phyloP scores from a whole-genome alignment of 2,329 filamentous ascomycete species.

The Apiospora phragmitis region DNA sequence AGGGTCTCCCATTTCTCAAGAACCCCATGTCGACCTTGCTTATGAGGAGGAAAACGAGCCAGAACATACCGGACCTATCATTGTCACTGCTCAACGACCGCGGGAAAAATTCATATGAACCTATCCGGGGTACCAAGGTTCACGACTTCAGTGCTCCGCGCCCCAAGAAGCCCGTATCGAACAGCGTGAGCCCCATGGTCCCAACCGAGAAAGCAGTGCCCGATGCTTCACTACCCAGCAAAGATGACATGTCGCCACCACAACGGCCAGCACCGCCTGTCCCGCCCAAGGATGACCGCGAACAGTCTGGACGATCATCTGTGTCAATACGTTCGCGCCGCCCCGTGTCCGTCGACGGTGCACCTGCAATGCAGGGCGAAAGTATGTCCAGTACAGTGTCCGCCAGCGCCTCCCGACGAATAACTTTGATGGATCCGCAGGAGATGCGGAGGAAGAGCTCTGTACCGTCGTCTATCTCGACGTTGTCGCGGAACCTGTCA shows the following conservation, averaged over 20 bases:
- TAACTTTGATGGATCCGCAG: slow-evolving; percentile 7
- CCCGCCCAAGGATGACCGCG: slow-evolving; percentile 39
- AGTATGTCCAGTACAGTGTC: slow-evolving; percentile 15
- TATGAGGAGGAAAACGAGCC: slow-evolving; percentile 55
- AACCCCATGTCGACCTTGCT: slow-evolving; percentile 61
- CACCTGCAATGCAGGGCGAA: slow-evolving; percentile 23
- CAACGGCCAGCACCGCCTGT: slow-evolving; percentile 33
- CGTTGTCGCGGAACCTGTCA: slow-evolving; percentile 46
- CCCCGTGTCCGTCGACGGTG: slow-evolving; percentile 28
- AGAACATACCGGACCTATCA: slow-evolving; percentile 46
- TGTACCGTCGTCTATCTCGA: slow-evolving; percentile 36
- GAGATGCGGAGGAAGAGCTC: slow-evolving; percentile 25
- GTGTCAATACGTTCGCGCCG: slow-evolving; percentile 36
- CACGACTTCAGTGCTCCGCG: slow-evolving; percentile 67
- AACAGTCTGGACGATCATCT: slow-evolving; percentile 29
- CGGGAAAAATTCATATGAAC: slow-evolving; percentile 57
- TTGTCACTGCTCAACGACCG: slow-evolving; percentile 38
- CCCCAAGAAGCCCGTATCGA: slow-evolving; percentile 41
- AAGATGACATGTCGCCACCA: slow-evolving; percentile 4
- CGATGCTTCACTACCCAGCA: slow-evolving; percentile 17
- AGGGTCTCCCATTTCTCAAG: slow-evolving; percentile 58
- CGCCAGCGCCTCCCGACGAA: slow-evolving; percentile 14
- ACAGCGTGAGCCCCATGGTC: slow-evolving; percentile 23
- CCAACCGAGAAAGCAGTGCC: slow-evolving; percentile 17
- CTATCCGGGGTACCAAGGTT: slow-evolving; percentile 63